phyloP scores from a whole-genome alignment of 176 grass and related monocot genomes.

The Oryza australiensis region DNA sequence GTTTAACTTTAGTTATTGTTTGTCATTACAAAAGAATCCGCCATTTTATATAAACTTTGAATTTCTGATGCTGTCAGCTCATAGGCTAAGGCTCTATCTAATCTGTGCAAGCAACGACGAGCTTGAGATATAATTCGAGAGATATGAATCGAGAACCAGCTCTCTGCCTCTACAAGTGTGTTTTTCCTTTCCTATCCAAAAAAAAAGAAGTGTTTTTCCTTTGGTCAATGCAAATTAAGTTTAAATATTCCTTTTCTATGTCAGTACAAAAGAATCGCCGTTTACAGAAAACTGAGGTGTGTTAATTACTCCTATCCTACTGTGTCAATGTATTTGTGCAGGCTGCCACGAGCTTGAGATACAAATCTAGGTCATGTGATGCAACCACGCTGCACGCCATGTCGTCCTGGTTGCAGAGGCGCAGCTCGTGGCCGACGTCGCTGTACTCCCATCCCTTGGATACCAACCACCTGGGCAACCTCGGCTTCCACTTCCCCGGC shows the following conservation, averaged over 20 bases:
- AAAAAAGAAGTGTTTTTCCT: no score
- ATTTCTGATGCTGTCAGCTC: no score
- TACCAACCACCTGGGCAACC: slow-evolving; percentile 38
- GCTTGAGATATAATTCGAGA: no score
- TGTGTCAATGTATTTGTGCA: slow-evolving; percentile 11
- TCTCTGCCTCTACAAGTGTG: no score
- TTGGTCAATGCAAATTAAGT: no score
- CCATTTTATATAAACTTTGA: no score
- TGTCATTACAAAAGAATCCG: no score
- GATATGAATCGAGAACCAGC: no score
- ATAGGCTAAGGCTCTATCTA: no score
- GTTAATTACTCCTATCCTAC: neutral
- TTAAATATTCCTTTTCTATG: neutral
- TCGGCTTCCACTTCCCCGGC: neutral
- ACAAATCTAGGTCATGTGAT: slow-evolving; percentile 50
- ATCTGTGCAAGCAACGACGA: no score
- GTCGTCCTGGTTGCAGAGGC: neutral
- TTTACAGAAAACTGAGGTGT: neutral
- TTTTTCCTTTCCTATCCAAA: no score
- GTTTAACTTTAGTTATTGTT: no score
- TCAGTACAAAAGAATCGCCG: neutral
- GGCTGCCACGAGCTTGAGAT: slow-evolving; percentile 48
- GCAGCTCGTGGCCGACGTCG: slow-evolving; percentile 58
- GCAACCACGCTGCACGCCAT: slow-evolving; percentile 35
- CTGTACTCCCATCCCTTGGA: slow-evolving; percentile 56